A percentile compares a stretch with the other conserved stretches of the same genome.
Evolutionary conservation across 2,329 filamentous ascomycete genomes (phyloP).

Genomic region (Coniochaeta sp.): DNA sequence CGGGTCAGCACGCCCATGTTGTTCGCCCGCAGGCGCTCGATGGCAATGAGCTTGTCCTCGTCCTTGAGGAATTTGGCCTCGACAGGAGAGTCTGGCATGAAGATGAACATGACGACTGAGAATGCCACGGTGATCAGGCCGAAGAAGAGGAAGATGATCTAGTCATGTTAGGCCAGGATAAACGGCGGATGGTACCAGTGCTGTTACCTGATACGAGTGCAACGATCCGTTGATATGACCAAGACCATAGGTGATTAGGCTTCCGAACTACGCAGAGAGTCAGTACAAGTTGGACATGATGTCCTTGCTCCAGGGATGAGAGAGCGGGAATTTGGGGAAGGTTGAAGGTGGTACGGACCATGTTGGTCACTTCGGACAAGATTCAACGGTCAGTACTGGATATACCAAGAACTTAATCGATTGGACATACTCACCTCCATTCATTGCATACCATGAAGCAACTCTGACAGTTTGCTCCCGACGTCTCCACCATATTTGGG

Average conservation of each 20-base stretch:
- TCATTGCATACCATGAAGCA: constrained; percentile 46
- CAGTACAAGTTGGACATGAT: no score
- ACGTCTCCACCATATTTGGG: constrained; percentile 47
- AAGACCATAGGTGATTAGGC: constrained; percentile 43
- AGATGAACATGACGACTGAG: constrained; percentile 40
- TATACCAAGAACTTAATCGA: no score
- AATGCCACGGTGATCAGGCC: constrained; percentile 44
- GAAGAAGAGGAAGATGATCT: constrained; percentile 40
- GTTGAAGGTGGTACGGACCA: constrained; percentile 13
- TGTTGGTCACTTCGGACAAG: constrained; percentile 30
- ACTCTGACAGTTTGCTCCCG: constrained; percentile 42
- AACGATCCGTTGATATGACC: constrained; percentile 37
- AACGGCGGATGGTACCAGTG: no score
- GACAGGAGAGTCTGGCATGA: constrained; percentile 59
- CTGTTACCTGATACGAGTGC: constrained; percentile 39
- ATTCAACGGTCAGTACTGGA: no score
- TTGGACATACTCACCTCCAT: constrained; percentile 23
- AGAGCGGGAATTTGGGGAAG: no score
- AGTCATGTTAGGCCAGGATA: constrained; percentile 9
- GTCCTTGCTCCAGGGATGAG: no score
- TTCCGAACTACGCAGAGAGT: constrained; percentile 30
- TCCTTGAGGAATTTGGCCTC: constrained; percentile 48
- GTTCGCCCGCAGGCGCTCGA: constrained; percentile 47
- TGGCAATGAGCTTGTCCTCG: constrained; percentile 48
- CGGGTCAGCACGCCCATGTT: constrained; percentile 33